Evolutionary conservation across 129 eudicot species (phyloP), one percentile per base, ranked within the genome.

Genomic region (Saposhnikovia divaricata): DNA sequence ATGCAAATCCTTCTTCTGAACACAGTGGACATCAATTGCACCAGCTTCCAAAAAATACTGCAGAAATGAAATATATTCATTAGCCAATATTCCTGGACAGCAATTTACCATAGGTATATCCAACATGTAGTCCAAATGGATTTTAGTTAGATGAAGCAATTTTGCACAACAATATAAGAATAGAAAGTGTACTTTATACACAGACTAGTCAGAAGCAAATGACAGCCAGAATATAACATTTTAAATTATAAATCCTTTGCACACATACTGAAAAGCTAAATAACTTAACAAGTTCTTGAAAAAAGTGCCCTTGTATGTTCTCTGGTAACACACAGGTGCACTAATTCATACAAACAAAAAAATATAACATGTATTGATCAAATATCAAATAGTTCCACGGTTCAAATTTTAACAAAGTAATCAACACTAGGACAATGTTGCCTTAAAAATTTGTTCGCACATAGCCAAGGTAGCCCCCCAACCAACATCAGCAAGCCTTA

Each of bases 21-120:
- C 98, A 78, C 97, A 98, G 65, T 97, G 85, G 23, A 96, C 99
- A 78, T 97, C 99, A 88, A 96, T 96, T 10, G 98, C 99, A 84
- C 99, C 98, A 84, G 99, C 98, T 79, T 96, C 99, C 84, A 96
- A 98, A 84, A 96, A 96, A 82, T 96, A 96, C 99, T 96, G 88
- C 78, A 66, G 9, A 43, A 44, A 73, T 19, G 5, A 11, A 42
- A 73, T 11, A 40, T 12, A 73, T 39, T 3, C 23, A 69, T 6
- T 14, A 37, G 37, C 37, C 23, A 34, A 66, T 15, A 66, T 66
- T 28, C 2, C 40, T 57, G 28, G 28, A 23, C 14, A n/a, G 68
- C 66, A 59, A n/a, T 7, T n/a, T 23, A 59, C 15, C 34, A 59
- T 2, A 59, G 1, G 15, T 3, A 10, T 59, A 59, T 59, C 68